Evolutionary conservation across 352 stramenopile genomes (phyloP).

Genomic region (Blastocystis hominis): DNA sequence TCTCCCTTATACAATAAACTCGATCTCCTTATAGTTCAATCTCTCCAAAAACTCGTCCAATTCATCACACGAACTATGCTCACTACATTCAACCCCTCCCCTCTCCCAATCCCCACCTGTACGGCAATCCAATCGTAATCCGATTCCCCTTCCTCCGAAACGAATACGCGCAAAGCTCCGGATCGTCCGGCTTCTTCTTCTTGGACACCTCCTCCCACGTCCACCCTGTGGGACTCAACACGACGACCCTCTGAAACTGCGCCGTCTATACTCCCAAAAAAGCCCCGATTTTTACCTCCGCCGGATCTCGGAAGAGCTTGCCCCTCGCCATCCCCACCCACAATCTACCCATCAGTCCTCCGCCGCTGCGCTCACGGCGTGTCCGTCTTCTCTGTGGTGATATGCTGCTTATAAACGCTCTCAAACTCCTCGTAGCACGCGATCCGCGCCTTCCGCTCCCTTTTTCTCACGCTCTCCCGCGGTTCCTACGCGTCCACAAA

Average conservation of each 20-base stretch:
- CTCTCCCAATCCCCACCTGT: not conserved
- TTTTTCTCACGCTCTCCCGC: not conserved
- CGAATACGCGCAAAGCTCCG: not conserved
- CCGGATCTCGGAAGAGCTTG: not conserved
- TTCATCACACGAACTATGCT: not conserved
- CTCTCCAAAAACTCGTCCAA: not conserved
- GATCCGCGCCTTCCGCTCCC: not conserved
- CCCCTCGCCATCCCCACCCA: not conserved
- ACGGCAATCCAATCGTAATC: not conserved
- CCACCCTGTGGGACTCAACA: not conserved
- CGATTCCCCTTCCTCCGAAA: not conserved
- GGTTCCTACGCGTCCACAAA: not conserved
- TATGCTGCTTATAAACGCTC: not conserved
- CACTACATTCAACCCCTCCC: not conserved
- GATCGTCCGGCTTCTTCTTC: not conserved
- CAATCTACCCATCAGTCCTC: not conserved
- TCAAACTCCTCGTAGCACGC: conserved; percentile 16
- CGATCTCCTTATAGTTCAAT: not conserved
- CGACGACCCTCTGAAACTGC: not conserved
- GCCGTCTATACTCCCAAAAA: not conserved
- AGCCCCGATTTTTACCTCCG: not conserved
- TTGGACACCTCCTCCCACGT: not conserved
- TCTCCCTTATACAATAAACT: not conserved
- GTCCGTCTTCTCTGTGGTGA: not conserved
- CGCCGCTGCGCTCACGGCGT: not conserved